Base-by-base conservation (phyloP, 306 rosid species). In the Senna siamea region DNA sequence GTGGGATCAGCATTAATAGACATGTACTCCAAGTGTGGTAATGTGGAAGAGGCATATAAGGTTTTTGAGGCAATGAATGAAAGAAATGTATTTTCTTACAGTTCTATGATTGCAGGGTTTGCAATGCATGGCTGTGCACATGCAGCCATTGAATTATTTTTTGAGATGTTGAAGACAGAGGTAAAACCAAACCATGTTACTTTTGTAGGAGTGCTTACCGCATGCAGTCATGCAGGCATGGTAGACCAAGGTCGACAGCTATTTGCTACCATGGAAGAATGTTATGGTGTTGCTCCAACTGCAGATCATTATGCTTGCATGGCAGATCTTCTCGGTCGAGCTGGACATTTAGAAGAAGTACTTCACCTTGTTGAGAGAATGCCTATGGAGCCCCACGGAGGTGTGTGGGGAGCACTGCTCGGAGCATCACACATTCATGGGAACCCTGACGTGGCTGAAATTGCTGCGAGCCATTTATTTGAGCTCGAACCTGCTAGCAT, bases 331-430 rank as follows among this genome's bases (percentile, higher is more conserved):
- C 90, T 90, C 13, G 93, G 93, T 51, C 89, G 96, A 43, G 97
- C 89, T n/a, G 98, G 98, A 52, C 76, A 17, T 26, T 75, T 93
- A 52, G 92, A 89, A 61, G 90, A 93, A 78, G 96, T 89, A 17
- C 92, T 90, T 56, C 75, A 17, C 43, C 87, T 90, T 56, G 75
- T 83, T 41, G 82, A 87, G 78, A 72, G 86, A 59, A 89, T 93
- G 96, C 90, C 90, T 26, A 72, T 89, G 81, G 73, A 79, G n/a
- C 82, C 96, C 61, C 52, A 82, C 57, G 96, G 78, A 59, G 88
- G 81, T 41, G 96, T 90, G 59, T 93, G 97, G 98, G 98, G 98
- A 70, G 97, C 98, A 3, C 83, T 93, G 74, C 98, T 90, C 54
- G 97, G 96, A 71, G 97, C 98, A 7, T 93, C 97, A 58, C 80